A percentile compares a stretch with the other conserved stretches of the same genome.
phyloP scores from a whole-genome alignment of 768 basidiomycete species.

The Suillus plorans region DNA sequence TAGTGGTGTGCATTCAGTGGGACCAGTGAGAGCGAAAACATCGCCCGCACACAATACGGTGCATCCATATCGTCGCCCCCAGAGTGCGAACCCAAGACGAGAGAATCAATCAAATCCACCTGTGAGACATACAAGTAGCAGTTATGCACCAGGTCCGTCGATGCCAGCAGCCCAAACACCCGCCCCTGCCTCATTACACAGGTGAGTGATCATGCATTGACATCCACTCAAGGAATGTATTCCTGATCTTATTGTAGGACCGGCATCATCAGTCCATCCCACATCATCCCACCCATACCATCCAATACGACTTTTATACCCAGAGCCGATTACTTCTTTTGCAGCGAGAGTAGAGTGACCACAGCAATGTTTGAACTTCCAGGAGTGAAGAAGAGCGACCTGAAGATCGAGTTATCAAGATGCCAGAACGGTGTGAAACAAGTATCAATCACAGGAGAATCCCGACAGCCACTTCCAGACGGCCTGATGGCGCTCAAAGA shows the following conservation, averaged over 20 bases:
- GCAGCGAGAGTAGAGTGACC: conserved; percentile 47
- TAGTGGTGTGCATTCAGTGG: conserved; percentile 18
- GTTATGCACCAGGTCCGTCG: conserved; percentile 9
- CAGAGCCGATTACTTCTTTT: conserved; percentile 62
- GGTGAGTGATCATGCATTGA: conserved; percentile 7
- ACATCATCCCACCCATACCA: conserved; percentile 13
- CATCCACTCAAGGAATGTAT: conserved; percentile 15
- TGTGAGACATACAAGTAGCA: conserved; percentile 31
- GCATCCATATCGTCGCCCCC: conserved; percentile 19
- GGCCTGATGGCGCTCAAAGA: conserved; percentile 50
- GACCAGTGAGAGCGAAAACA: conserved; percentile 26
- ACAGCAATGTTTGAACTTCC: conserved; percentile 69
- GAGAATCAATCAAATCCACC: conserved; percentile 24
- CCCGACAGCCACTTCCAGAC: conserved; percentile 40
- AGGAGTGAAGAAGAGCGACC: conserved; percentile 57
- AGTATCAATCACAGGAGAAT: conserved; percentile 53
- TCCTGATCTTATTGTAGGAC: conserved; percentile 12
- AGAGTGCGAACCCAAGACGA: conserved; percentile 30
- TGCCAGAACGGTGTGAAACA: conserved; percentile 66
- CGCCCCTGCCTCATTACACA: conserved; percentile 6
- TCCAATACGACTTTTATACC: conserved; percentile 39
- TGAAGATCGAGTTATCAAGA: conserved; percentile 59
- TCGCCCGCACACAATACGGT: conserved; percentile 17
- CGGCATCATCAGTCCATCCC: conserved; percentile 24
- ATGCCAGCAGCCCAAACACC: conserved; percentile 12